Base-by-base conservation (phyloP, 2,329 filamentous ascomycete species). In the Hymenoscyphus fraxineus region DNA sequence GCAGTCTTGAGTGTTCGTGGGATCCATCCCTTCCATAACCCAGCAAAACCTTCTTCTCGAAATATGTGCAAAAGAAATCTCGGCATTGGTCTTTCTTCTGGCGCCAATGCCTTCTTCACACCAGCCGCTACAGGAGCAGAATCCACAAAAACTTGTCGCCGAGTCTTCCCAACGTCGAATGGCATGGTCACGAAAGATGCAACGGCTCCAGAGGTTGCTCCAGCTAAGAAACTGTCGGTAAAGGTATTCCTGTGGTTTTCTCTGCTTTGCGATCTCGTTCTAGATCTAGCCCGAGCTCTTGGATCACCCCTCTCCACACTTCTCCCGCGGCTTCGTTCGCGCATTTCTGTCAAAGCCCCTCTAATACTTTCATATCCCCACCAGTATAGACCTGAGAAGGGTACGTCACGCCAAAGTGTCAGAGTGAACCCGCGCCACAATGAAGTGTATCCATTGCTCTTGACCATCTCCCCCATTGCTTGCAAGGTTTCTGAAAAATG, bases 371-470 rank as follows among this genome's bases (percentile, higher is more conserved):
- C 95, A 76, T 99, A 99, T 13, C 95, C 94, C 88, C 91, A 96
- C 95, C 95, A 99, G 80, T 99, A 99, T 56, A 99, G 85, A 3
- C 91, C 95, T 0, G 94, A 98, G 74, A 99, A 99, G 0, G 95
- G 95, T 0, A 98, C 95, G 74, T 99, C 95, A 68, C 95, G 85
- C 95, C 95, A 99, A 64, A 99, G 84, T 0, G 94, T 98, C 71
- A 99, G 80, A 0, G 89, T 93, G 63, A 99, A 79, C 0, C 95
- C 95, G 64, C 94, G 85, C 95, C 95, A 99, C 0, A 99, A 80
- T 1, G 93, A 92, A 1, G 83, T 83, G 70, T 95, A 92, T 2
- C 95, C 95, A 67, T 91, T 84, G 0, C 80, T 78, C 10, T 83
- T 82, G 1, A 97, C 91, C 92, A 97, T 95, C 39, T 90, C 86